These are phyloP conservation scores for Colletotrichum orbiculare DNA, from an alignment of 2,329 filamentous ascomycete species.

Conservation along the genomic window DNA sequence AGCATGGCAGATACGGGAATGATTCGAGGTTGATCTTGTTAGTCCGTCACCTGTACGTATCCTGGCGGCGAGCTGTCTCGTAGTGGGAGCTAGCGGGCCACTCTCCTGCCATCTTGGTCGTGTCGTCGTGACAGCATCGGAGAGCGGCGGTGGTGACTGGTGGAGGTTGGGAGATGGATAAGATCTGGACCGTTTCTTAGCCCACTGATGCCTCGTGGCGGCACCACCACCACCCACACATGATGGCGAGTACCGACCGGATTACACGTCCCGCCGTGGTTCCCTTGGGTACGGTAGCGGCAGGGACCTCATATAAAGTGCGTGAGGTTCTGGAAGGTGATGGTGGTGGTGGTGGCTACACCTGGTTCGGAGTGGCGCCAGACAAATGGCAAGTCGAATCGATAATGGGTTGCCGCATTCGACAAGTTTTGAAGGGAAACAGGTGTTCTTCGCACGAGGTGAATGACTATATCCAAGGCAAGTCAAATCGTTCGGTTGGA, in stretches of 20 bases:
- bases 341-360: background rate
- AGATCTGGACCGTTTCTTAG: background rate
- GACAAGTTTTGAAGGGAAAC: no score
- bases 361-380: no score
- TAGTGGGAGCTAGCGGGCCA: conserved; percentile 1
- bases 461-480: no score
- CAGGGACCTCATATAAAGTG: conserved; percentile 20
- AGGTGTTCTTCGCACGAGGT: no score
- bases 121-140: no score
- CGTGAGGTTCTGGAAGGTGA: background rate
- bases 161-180: background rate
- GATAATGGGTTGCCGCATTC: background rate
- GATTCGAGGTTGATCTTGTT: conserved; percentile 3
- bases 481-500: no score
- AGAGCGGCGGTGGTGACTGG: conserved; percentile 6
- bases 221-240: conserved; percentile 4
- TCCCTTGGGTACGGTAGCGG: conserved; percentile 6
- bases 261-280: background rate
- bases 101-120: background rate
- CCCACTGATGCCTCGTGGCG: conserved; percentile 9
- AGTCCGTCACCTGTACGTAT: background rate
- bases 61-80: background rate
- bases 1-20: conserved; percentile 3
- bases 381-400: conserved; percentile 7
- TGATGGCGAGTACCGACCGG: background rate